These are phyloP conservation scores for Melaleuca alternifolia DNA, from an alignment of 345 rosid genomes.

Conservation along the genomic window DNA sequence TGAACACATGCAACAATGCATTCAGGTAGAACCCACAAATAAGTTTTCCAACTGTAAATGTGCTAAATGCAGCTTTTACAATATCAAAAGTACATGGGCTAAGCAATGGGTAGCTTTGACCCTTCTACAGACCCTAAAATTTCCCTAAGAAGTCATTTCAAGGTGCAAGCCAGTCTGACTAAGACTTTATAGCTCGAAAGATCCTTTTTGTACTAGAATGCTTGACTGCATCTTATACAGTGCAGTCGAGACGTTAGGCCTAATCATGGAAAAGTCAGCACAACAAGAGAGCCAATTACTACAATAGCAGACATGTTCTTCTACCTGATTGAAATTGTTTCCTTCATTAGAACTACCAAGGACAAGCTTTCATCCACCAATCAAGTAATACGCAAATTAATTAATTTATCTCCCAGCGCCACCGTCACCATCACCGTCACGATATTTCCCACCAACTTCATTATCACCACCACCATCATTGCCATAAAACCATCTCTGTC, in stretches of 20 bases:
- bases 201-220: not conserved
- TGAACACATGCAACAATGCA: not conserved
- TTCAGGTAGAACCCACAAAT: not conserved
- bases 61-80: not conserved
- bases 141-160: not conserved
- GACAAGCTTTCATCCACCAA: not conserved
- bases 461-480: not conserved
- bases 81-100: not conserved
- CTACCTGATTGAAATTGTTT: not conserved
- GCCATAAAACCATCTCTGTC: not conserved
- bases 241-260: not conserved
- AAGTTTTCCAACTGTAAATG: not conserved
- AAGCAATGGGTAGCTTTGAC: not conserved
- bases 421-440: not conserved
- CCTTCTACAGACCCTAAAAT: not conserved
- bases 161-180: not conserved
- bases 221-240: not conserved
- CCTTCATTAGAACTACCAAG: not conserved
- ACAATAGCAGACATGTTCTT: not conserved
- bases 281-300: not conserved
- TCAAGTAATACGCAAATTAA: not conserved
- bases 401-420: not conserved
- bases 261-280: not conserved
- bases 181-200: not conserved
- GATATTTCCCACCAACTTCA: not conserved